These are phyloP conservation scores for Theobroma cacao DNA, from an alignment of 345 rosid species.

Conservation along the genomic window DNA sequence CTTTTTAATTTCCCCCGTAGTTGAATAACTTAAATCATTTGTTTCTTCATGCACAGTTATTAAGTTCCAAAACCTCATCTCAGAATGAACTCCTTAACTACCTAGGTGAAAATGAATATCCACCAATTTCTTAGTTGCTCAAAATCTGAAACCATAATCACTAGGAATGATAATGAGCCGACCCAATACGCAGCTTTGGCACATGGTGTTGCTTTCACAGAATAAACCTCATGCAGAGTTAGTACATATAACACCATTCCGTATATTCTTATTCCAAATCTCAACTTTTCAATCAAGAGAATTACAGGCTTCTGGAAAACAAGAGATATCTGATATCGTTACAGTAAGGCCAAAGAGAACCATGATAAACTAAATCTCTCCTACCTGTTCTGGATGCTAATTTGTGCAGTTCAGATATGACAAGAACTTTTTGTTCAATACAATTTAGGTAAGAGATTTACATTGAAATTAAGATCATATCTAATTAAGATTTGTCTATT, in stretches of 20 bases:
- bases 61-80: background rate
- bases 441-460: no score
- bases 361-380: no score
- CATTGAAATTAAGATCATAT: no score
- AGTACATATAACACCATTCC: background rate
- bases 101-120: background rate
- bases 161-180: background rate
- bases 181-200: background rate
- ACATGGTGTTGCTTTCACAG: background rate
- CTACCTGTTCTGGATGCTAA: no score
- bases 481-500: no score
- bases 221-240: background rate
- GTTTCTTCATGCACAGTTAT: background rate
- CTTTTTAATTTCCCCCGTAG: no score
- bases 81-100: background rate
- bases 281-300: background rate
- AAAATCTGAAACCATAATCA: background rate
- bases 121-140: background rate
- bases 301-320: background rate
- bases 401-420: no score
- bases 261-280: background rate
- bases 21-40: background rate
- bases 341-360: no score
- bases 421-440: no score
- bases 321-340: background rate